Evolutionary conservation across 495 filamentous ascomycete genomes (phyloP), one percentile per base, ranked within the genome.

Genomic region (Aspergillus baeticus): DNA sequence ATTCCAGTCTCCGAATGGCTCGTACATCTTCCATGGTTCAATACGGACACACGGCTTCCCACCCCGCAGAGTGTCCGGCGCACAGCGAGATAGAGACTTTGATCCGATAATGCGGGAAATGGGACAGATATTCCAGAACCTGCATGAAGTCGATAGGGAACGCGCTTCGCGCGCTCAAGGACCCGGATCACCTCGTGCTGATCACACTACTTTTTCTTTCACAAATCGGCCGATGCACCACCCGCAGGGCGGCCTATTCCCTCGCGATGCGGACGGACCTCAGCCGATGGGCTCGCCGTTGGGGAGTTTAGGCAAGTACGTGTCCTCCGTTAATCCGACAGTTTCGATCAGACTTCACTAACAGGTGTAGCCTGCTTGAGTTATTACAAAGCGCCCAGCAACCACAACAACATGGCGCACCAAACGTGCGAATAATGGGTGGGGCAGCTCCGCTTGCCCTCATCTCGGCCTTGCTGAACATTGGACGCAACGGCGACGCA

Each of bases 401-500:
- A 6, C 42, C 42, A 37, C 37, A 57, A 50, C 33, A 33, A 10
- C 29, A 59, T 51, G 55, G 50, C 41, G 59, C 62, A 18, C n/a
- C 62, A 34, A 51, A 61, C 22, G 60, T 60, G 20, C 66, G 60
- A 20, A 53, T 65, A 18, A 57, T 64, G 55, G 55, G 64, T 26
- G 62, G 55, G 8, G 59, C 62, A 5, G 69, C 67, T 36, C 69
- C 73, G n/a, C 53, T 74, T 23, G 63, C 65, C 3, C 66, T 72
- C 23, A 60, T 75, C 20, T 76, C 69, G 8, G 69, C 74, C 5
- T 58, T 93, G 34, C 67, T 91, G 36, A 84, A 83, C 58, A 76
- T 86, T 29, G 83, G 77, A 7, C 77, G 78, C 5, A 77, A 81
- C 51, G 91, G 91, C 13, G 93, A 98, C 68, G 90, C 86, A n/a